Conservation (phyloP, 176 grass and related monocot genomes). For the Oryza officinalis region DNA sequence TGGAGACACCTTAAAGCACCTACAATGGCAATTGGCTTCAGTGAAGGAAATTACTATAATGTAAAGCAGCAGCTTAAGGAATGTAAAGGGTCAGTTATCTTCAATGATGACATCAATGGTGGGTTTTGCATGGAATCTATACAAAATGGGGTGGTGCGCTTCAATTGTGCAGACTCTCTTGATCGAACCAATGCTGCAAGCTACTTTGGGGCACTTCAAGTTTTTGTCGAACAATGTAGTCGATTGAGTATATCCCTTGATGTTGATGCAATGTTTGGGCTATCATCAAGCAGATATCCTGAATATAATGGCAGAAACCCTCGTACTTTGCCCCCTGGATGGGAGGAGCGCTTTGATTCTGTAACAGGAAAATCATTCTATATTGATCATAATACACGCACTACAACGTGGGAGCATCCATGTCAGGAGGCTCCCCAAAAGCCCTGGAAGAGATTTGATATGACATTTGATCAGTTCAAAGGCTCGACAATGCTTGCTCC, state of each 20-base stretch:
- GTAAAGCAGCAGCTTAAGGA: slow-evolving; percentile 65
- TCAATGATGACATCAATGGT: slow-evolving; percentile 59
- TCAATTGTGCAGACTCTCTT: slow-evolving; percentile 99
- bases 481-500: slow-evolving; percentile 82
- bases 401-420: slow-evolving; percentile 90
- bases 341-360: slow-evolving; percentile 93
- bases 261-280: slow-evolving; percentile 65
- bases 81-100: slow-evolving; percentile 75
- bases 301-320: slow-evolving; percentile 52
- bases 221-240: slow-evolving; percentile 97
- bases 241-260: slow-evolving; percentile 78
- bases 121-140: slow-evolving; percentile 73
- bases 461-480: slow-evolving; percentile 95
- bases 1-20: slow-evolving; percentile 86
- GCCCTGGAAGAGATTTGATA: slow-evolving; percentile 96
- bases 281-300: slow-evolving; percentile 55
- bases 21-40: slow-evolving; percentile 88
- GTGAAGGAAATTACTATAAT: slow-evolving; percentile 83
- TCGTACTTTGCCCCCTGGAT: slow-evolving; percentile 76
- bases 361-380: slow-evolving; percentile 94
- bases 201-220: slow-evolving; percentile 97
- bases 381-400: slow-evolving; percentile 90
- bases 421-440: slow-evolving; percentile 73
- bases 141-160: slow-evolving; percentile 96
- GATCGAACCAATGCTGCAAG: slow-evolving; percentile 99